Evolutionary conservation across 768 basidiomycete genomes (phyloP).

Genomic region (Clitopilus hobsonii): DNA sequence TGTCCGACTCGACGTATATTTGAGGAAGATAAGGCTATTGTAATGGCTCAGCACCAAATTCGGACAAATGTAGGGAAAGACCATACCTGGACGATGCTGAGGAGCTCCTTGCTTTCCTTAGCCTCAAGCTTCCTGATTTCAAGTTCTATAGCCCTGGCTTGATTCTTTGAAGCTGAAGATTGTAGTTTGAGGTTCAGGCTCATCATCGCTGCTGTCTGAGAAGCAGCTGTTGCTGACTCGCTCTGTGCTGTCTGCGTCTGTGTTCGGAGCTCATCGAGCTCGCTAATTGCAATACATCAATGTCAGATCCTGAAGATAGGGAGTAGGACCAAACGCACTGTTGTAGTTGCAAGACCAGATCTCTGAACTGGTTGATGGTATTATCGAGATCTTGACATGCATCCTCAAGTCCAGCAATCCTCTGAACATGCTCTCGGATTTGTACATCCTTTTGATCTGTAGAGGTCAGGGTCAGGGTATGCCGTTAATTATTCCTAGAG

Average conservation of each 20-base stretch:
- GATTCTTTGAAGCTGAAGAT: constrained; percentile 85
- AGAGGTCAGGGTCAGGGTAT: background rate
- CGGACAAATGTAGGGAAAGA: background rate
- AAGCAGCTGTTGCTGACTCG: constrained; percentile 78
- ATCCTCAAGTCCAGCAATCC: constrained; percentile 70
- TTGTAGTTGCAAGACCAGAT: constrained; percentile 82
- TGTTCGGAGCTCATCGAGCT: constrained; percentile 77
- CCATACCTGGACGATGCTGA: constrained; percentile 76
- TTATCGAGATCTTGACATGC: constrained; percentile 78
- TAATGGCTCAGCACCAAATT: constrained; percentile 2
- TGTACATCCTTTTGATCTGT: constrained; percentile 67
- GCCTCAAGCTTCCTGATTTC: constrained; percentile 86
- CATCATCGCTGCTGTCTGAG: constrained; percentile 90
- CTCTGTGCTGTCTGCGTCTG: constrained; percentile 83
- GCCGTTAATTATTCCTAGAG: background rate
- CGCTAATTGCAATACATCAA: constrained; percentile 41
- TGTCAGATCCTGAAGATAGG: background rate
- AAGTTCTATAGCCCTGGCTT: constrained; percentile 83
- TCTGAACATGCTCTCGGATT: constrained; percentile 61
- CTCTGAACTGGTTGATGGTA: constrained; percentile 90
- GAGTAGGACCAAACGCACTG: constrained; percentile 38
- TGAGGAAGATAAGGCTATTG: constrained; percentile 85
- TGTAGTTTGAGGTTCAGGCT: constrained; percentile 94
- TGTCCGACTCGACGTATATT: constrained; percentile 84
- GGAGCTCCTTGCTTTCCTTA: constrained; percentile 72